Conservation (phyloP, 1,284 basidiomycete genomes). For the Ustilago cynodontis region DNA sequence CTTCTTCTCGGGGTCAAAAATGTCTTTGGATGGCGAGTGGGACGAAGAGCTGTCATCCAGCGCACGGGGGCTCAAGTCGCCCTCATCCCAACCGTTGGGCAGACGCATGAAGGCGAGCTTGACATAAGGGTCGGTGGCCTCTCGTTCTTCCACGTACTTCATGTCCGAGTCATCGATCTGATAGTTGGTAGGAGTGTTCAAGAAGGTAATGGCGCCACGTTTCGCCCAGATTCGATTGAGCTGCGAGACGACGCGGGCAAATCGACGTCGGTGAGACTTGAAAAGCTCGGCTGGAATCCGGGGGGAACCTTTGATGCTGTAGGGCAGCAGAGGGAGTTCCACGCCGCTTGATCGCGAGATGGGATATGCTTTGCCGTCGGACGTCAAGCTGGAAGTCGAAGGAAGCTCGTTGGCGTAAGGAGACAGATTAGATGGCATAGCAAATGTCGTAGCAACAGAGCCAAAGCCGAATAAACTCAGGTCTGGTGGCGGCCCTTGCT, state of each 20-base stretch:
- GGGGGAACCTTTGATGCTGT: not conserved
- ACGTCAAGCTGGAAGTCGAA: not conserved
- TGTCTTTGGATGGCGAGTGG: not conserved
- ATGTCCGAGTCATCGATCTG: conserved; percentile 33
- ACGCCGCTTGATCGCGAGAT: conserved; percentile 9
- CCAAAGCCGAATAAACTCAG: not conserved
- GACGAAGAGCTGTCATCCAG: not conserved
- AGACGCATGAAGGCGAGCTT: conserved; percentile 27
- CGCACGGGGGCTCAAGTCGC: conserved; percentile 15
- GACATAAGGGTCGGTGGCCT: conserved; percentile 27
- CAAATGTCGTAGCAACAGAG: not conserved
- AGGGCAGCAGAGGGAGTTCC: not conserved
- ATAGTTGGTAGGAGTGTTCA: conserved; percentile 22
- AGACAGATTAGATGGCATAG: not conserved
- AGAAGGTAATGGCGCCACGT: conserved; percentile 28
- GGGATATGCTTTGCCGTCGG: not conserved
- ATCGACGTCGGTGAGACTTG: conserved; percentile 12
- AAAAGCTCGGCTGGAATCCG: conserved; percentile 15
- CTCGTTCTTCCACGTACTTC: conserved; percentile 27
- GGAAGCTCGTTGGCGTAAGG: not conserved
- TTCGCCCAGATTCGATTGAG: conserved; percentile 46
- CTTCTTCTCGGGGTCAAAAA: conserved; percentile 29
- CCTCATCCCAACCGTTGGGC: conserved; percentile 48
- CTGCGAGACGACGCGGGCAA: conserved; percentile 23
- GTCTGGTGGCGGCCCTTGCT: not conserved